Conservation (phyloP, 768 basidiomycete genomes). For the Symmetrospora coprosmae region DNA sequence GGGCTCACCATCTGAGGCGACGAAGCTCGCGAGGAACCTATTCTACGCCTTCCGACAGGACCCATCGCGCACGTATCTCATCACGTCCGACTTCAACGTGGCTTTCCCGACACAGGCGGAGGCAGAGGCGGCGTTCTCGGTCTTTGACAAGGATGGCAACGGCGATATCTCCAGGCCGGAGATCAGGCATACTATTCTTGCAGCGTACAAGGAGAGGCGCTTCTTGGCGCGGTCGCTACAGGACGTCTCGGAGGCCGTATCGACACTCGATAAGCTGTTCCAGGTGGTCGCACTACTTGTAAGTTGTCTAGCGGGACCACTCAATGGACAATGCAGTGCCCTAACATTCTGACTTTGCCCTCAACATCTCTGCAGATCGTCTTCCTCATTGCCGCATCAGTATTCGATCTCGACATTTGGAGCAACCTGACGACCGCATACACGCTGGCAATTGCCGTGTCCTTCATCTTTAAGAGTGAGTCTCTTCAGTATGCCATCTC, state of each 20-base stretch:
- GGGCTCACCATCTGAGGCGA: constrained; percentile 35
- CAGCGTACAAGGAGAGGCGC: constrained; percentile 63
- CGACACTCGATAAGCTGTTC: constrained; percentile 51
- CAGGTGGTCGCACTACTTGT: constrained; percentile 51
- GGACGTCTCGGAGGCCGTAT: constrained; percentile 56
- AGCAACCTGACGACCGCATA: constrained; percentile 58
- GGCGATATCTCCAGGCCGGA: constrained; percentile 63
- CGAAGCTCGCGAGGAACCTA: constrained; percentile 55
- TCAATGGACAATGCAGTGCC: too few species aligned
- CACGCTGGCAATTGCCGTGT: constrained; percentile 55
- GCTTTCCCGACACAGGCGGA: constrained; percentile 49
- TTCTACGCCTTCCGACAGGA: constrained; percentile 44
- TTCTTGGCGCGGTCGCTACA: constrained; percentile 62
- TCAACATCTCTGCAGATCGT: not conserved
- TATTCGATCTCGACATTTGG: constrained; percentile 57
- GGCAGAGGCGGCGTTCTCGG: constrained; percentile 55
- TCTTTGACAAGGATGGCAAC: constrained; percentile 57
- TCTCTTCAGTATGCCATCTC: too few species aligned
- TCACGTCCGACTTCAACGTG: constrained; percentile 56
- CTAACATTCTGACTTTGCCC: not conserved
- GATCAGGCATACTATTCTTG: constrained; percentile 54
- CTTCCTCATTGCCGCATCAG: constrained; percentile 46
- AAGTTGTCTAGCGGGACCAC: too few species aligned
- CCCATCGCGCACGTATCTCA: constrained; percentile 48
- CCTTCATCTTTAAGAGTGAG: constrained; percentile 78